Evolutionary conservation across 768 basidiomycete genomes (phyloP).

Genomic region (Auriculariales sp.): DNA sequence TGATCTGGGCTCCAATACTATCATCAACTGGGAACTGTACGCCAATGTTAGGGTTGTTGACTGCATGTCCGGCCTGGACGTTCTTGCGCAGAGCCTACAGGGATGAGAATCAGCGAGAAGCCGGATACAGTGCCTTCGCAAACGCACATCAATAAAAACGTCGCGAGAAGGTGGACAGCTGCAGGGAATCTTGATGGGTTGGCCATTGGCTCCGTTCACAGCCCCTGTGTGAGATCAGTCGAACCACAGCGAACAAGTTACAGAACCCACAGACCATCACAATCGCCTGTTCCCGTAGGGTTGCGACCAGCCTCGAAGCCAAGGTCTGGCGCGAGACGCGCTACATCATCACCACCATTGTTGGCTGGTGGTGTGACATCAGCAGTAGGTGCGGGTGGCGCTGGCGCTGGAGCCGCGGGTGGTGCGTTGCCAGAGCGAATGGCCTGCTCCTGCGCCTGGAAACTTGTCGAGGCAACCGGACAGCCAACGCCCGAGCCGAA

Average conservation of each 20-base stretch:
- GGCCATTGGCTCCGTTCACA: slow-evolving; percentile 16
- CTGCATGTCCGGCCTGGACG: slow-evolving; percentile 43
- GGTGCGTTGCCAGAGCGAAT: not conserved
- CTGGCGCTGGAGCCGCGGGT: not conserved
- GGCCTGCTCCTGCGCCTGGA: slow-evolving; percentile 11
- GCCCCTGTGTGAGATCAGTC: too few species aligned
- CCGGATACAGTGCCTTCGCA: not conserved
- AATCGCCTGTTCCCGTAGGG: slow-evolving; percentile 26
- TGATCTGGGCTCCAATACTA: slow-evolving; percentile 33
- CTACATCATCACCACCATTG: not conserved
- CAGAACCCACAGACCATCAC: slow-evolving; percentile 19
- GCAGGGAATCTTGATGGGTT: slow-evolving; percentile 20
- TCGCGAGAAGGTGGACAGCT: slow-evolving; percentile 16
- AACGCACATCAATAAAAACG: slow-evolving; percentile 5
- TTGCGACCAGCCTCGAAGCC: slow-evolving; percentile 41
- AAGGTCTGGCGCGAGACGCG: slow-evolving; percentile 38
- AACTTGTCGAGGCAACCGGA: slow-evolving; percentile 50
- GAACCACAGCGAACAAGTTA: too few species aligned
- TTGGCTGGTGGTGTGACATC: not conserved
- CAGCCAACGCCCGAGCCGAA: slow-evolving; percentile 53
- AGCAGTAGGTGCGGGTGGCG: not conserved
- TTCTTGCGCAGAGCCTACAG: slow-evolving; percentile 27
- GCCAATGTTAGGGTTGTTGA: slow-evolving; percentile 46
- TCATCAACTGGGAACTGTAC: slow-evolving; percentile 51
- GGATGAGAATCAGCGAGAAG: not conserved